These are phyloP conservation scores for Plasmodium yoelii DNA, from an alignment of 169 alveolate species.

Conservation along the genomic window DNA sequence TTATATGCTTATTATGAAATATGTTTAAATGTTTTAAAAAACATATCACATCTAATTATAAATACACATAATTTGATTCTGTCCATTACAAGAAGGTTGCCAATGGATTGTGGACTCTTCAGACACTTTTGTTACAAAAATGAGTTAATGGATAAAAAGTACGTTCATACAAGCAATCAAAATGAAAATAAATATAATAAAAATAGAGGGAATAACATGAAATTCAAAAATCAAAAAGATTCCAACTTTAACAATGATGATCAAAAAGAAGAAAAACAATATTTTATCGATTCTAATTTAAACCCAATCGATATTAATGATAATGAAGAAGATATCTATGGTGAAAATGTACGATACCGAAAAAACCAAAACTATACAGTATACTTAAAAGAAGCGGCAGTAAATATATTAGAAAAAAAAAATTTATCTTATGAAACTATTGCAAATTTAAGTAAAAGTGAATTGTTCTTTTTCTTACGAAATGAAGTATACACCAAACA, in stretches of 20 bases:
- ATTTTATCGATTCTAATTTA: too few relatives aligned
- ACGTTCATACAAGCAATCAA: background rate
- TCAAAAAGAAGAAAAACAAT: constrained; percentile 1
- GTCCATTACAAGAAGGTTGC: constrained; percentile 55
- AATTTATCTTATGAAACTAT: constrained; percentile 51
- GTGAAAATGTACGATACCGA: background rate
- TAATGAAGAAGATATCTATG: background rate
- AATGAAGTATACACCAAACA: constrained; percentile 71
- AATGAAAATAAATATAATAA: background rate
- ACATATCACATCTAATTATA: constrained; percentile 85
- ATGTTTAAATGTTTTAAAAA: constrained; percentile 87
- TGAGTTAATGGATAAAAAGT: constrained; percentile 45
- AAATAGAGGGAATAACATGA: background rate
- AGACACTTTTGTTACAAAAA: constrained; percentile 66
- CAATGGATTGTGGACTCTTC: constrained; percentile 33
- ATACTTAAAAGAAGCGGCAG: constrained; percentile 60
- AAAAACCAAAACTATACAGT: constrained; percentile 55
- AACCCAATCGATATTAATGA: background rate
- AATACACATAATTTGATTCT: constrained; percentile 82
- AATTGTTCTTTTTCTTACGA: constrained; percentile 50
- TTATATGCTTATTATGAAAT: constrained; percentile 94
- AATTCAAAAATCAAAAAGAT: constrained; percentile 4
- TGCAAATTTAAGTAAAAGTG: constrained; percentile 40
- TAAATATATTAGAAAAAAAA: constrained; percentile 57
- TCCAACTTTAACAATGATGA: constrained; percentile 9